A percentile compares a stretch with the other conserved stretches of the same genome.
phyloP scores from a whole-genome alignment of 495 filamentous ascomycete species.

The Penicillium bovifimosum region DNA sequence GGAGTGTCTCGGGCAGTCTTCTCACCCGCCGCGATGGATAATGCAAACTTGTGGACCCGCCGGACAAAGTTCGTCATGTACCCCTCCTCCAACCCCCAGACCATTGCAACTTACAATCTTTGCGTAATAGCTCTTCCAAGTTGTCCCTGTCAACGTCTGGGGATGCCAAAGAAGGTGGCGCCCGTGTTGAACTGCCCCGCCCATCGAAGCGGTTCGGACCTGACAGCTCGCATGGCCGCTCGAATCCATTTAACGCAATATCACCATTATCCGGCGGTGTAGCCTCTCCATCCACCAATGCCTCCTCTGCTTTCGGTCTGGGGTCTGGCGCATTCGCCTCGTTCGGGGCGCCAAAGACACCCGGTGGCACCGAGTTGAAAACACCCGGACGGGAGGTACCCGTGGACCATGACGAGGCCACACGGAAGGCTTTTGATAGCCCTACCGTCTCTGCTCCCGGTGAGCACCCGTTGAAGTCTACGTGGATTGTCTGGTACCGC shows the following conservation, averaged over 20 bases:
- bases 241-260: slow-evolving; percentile 81
- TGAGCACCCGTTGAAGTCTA: slow-evolving; percentile 68
- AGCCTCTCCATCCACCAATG: slow-evolving; percentile 80
- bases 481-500: slow-evolving; percentile 96
- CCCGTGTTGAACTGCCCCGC: slow-evolving; percentile 61
- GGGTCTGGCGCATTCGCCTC: slow-evolving; percentile 95
- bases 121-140: slow-evolving; percentile 64
- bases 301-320: slow-evolving; percentile 88
- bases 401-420: slow-evolving; percentile 51
- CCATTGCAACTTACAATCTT: slow-evolving; percentile 8
- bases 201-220: slow-evolving; percentile 70
- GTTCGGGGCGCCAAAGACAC: slow-evolving; percentile 89
- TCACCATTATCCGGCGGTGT: slow-evolving; percentile 64
- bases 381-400: slow-evolving; percentile 54
- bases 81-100: not conserved
- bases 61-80: slow-evolving; percentile 70
- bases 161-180: slow-evolving; percentile 50
- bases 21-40: slow-evolving; percentile 52
- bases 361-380: slow-evolving; percentile 72
- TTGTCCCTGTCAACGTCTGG: slow-evolving; percentile 79
- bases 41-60: slow-evolving; percentile 80
- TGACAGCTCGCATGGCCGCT: slow-evolving; percentile 70
- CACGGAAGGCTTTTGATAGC: slow-evolving; percentile 36
- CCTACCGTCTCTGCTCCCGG: slow-evolving; percentile 33
- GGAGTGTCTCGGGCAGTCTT: slow-evolving; percentile 38